phyloP scores from a whole-genome alignment of 345 rosid genomes.

The Gossypium longicalyx region DNA sequence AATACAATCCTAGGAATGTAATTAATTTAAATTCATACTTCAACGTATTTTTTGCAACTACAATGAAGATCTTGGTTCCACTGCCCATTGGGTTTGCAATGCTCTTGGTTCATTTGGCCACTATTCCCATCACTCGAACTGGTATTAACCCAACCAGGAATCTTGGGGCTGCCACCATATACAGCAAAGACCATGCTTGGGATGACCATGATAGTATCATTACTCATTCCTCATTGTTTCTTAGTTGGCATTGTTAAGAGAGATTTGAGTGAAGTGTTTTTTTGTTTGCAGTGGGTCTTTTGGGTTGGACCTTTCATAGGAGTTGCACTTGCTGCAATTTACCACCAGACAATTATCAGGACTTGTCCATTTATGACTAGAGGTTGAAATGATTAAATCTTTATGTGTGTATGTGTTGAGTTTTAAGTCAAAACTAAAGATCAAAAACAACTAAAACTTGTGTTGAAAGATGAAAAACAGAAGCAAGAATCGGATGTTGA shows the following conservation, averaged over 20 bases:
- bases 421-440: no score
- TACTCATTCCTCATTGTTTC: neutral
- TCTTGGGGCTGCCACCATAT: conserved; percentile 68
- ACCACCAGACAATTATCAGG: conserved; percentile 66
- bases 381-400: conserved; percentile 20
- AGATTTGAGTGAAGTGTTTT: neutral
- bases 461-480: no score
- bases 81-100: conserved; percentile 72
- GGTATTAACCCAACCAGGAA: conserved; percentile 73
- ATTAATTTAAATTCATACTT: no score
- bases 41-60: neutral
- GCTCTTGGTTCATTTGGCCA: conserved; percentile 67
- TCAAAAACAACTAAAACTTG: no score
- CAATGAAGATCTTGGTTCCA: conserved; percentile 57
- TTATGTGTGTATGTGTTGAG: no score
- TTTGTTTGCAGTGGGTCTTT: conserved; percentile 54
- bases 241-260: neutral
- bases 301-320: conserved; percentile 78
- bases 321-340: conserved; percentile 67
- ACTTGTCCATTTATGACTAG: conserved; percentile 64
- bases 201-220: conserved; percentile 41
- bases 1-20: no score
- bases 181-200: conserved; percentile 47
- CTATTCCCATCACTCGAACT: conserved; percentile 64
- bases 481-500: no score